Base-by-base conservation (phyloP, 495 filamentous ascomycete species). In the Podospora tetraspora region DNA sequence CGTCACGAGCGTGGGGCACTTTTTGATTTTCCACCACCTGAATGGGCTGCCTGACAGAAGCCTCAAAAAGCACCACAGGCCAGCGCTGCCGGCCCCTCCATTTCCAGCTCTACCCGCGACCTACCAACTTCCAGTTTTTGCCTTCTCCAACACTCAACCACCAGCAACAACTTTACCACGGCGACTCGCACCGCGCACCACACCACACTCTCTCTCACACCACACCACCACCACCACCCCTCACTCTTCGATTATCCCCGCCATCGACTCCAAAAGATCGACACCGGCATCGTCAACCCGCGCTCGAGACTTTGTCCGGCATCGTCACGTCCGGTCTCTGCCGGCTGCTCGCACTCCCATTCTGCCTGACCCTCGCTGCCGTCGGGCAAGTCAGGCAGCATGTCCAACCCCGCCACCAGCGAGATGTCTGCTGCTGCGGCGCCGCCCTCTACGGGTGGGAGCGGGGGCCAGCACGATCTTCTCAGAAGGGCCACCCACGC, bases 401-500 rank as follows among this genome's bases (percentile, higher is more conserved):
- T 79, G 77, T 75, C 77, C 65, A 73, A 73, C 73, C 66, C 71
- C 70, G 68, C 72, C 61, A 62, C 58, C 64, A 69, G 61, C 68
- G 70, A 70, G 64, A 69, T 70, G 59, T 62, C 63, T 24, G 59
- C 68, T 63, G 32, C 32, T 12, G 11, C 32, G 32, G 32, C 70
- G 30, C 66, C 71, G 61, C 61, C 66, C 59, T 64, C 63, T 25
- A 1, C 32, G 11, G 43, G 43, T n/a, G 64, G 61, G 29, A 69
- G 72, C 52, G 63, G 69, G n/a, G 80, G 81, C 71, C 74, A 74
- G 61, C 80, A 78, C 61, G 85, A 87, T 76, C 75, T 87, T 74
- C 74, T 87, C 34, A 78, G 80, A 76, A 79, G 83, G 73, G 85
- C 85, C 63, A 86, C 85, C 52, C 83, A 85, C 69, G 80, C 81